A percentile compares a stretch with the other conserved stretches of the same genome.
Conservation (phyloP, 306 rosid genomes). For the Delonix regia region DNA sequence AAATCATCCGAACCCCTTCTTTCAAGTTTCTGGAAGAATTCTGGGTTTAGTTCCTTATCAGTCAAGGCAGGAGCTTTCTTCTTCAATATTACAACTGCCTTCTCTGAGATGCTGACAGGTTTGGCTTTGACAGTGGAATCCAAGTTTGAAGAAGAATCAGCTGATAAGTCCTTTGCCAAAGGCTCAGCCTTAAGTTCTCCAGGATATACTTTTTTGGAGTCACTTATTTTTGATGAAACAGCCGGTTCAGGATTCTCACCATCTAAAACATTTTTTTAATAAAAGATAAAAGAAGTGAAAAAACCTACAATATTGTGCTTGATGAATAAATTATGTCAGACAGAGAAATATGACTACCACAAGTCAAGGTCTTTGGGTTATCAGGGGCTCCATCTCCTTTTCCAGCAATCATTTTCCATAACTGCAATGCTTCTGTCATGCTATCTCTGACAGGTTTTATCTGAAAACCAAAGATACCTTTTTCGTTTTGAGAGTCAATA, state of each 20-base stretch:
- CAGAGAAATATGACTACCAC: constrained; percentile 50
- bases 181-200: constrained; percentile 53
- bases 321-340: constrained; percentile 21
- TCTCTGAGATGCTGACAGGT: constrained; percentile 66
- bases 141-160: constrained; percentile 51
- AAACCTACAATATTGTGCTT: constrained; percentile 27
- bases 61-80: constrained; percentile 80
- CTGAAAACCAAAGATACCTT: constrained; percentile 50
- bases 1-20: constrained; percentile 83
- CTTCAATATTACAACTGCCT: constrained; percentile 83
- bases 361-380: constrained; percentile 52
- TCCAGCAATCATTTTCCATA: constrained; percentile 84
- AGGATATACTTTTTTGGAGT: constrained; percentile 47
- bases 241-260: constrained; percentile 53
- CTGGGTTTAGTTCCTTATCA: constrained; percentile 88
- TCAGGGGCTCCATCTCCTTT: constrained; percentile 70
- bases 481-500: not conserved
- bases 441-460: constrained; percentile 96
- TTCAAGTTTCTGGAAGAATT: constrained; percentile 94
- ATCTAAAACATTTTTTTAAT: constrained; percentile 46
- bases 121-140: constrained; percentile 61
- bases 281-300: constrained; percentile 29
- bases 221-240: constrained; percentile 53
- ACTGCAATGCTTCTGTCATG: constrained; percentile 86
- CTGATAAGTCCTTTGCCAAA: constrained; percentile 55